Conservation (phyloP, 495 filamentous ascomycete genomes). For the Annulohypoxylon maeteangense region DNA sequence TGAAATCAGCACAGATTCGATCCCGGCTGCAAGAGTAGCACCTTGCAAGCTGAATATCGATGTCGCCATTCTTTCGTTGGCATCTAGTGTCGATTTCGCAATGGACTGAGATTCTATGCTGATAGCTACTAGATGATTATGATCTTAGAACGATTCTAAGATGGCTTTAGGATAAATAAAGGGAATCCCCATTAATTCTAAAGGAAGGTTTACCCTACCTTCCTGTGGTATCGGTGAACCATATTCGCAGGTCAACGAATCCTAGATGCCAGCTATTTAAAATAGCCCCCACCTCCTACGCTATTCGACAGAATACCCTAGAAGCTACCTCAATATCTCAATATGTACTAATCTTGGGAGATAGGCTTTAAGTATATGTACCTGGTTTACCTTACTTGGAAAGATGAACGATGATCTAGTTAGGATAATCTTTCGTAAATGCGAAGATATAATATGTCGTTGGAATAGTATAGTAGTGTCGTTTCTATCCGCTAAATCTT, state of each 20-base stretch:
- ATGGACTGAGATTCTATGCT: background rate
- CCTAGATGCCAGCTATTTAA: background rate
- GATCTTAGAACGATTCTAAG: background rate
- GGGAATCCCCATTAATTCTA: background rate
- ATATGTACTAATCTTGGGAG: background rate
- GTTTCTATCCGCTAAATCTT: too few relatives aligned
- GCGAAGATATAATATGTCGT: too few relatives aligned
- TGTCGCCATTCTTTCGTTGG: slow-evolving; percentile 15
- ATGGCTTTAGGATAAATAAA: background rate
- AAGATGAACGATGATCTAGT: too few relatives aligned
- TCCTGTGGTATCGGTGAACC: background rate
- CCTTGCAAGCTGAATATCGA: slow-evolving; percentile 34
- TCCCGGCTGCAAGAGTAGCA: slow-evolving; percentile 22
- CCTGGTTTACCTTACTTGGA: too few relatives aligned
- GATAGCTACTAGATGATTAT: background rate
- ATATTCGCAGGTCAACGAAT: background rate
- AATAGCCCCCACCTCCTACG: background rate
- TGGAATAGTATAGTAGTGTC: background rate
- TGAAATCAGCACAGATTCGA: slow-evolving; percentile 30
- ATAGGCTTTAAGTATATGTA: background rate
- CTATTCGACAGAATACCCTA: background rate
- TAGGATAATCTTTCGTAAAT: too few relatives aligned
- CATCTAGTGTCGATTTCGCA: background rate
- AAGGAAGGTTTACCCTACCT: background rate
- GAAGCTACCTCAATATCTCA: background rate